Conservation (phyloP, 2,329 filamentous ascomycete species). For the Escovopsis weberi region DNA sequence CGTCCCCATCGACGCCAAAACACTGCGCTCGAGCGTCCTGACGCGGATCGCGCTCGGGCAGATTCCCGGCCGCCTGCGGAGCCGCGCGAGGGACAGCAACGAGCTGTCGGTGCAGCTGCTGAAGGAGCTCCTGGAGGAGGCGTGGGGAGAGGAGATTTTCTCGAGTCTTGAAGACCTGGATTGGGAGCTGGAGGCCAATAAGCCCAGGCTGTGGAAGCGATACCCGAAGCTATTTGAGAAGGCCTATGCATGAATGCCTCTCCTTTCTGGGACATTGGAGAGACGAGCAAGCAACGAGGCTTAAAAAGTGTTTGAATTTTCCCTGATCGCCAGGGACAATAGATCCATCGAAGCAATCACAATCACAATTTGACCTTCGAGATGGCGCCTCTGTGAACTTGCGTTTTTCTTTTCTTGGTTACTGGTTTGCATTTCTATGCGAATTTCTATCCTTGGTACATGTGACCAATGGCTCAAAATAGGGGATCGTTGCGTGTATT, state of each 20-base stretch:
- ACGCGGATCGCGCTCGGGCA: constrained; percentile 16
- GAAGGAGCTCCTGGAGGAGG: constrained; percentile 18
- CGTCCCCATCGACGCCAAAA: constrained; percentile 19
- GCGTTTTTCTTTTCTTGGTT: too few species aligned
- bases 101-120: constrained; percentile 17
- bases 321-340: too few species aligned
- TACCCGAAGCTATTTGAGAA: constrained; percentile 16
- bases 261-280: too few species aligned
- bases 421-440: too few species aligned
- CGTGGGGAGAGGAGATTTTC: constrained; percentile 20
- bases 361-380: too few species aligned
- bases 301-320: not conserved
- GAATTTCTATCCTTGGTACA: too few species aligned
- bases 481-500: too few species aligned
- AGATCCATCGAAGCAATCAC: too few species aligned
- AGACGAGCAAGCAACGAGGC: not conserved
- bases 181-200: constrained; percentile 15
- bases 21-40: constrained; percentile 15
- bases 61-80: constrained; percentile 14
- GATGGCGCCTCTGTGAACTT: too few species aligned
- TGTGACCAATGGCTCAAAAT: too few species aligned
- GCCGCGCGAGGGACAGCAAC: constrained; percentile 16
- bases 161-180: constrained; percentile 10
- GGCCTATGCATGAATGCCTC: constrained; percentile 10
- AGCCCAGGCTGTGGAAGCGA: constrained; percentile 16